Evolutionary conservation across 192 early-diverging fungal species (phyloP).

Genomic region (Coemansia sp.): DNA sequence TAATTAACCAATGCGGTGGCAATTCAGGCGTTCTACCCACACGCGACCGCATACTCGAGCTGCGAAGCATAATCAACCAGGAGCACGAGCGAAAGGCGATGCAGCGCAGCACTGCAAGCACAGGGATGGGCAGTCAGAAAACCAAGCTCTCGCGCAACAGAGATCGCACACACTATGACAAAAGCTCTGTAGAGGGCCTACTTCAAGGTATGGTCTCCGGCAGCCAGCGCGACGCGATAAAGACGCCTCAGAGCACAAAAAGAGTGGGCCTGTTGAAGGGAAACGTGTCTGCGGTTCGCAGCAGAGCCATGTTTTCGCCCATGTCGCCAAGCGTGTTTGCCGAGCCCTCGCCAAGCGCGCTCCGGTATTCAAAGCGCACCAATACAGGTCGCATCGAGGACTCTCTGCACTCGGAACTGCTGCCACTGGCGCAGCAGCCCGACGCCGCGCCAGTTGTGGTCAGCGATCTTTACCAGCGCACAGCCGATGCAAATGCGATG

Average conservation of each 20-base stretch:
- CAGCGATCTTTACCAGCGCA: constrained; percentile 9
- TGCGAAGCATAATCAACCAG: constrained; percentile 32
- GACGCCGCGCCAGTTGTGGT: constrained; percentile 9
- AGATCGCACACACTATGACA: constrained; percentile 51
- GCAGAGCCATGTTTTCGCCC: constrained; percentile 25
- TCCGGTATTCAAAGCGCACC: constrained; percentile 40
- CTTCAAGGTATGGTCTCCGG: constrained; percentile 45
- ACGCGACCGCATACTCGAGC: constrained; percentile 47
- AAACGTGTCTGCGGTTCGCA: constrained; percentile 9
- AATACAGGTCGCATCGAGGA: constrained; percentile 44
- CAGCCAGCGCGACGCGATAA: constrained; percentile 29
- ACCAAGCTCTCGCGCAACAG: constrained; percentile 42
- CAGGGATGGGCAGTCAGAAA: constrained; percentile 9
- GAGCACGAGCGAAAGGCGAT: constrained; percentile 36
- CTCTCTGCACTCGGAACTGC: constrained; percentile 31
- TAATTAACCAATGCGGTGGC: constrained; percentile 49
- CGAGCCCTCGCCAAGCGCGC: constrained; percentile 50
- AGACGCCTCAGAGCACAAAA: constrained; percentile 40
- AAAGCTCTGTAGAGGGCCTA: constrained; percentile 47
- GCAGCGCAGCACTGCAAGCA: constrained; percentile 26
- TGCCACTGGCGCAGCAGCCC: constrained; percentile 18
- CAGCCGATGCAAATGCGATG: not conserved
- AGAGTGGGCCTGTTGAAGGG: constrained; percentile 36
- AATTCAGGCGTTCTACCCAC: constrained; percentile 35
- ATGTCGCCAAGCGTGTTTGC: constrained; percentile 52